Evolutionary conservation across 1,284 basidiomycete species (phyloP).

Genomic region (Cryptococcus sp.): DNA sequence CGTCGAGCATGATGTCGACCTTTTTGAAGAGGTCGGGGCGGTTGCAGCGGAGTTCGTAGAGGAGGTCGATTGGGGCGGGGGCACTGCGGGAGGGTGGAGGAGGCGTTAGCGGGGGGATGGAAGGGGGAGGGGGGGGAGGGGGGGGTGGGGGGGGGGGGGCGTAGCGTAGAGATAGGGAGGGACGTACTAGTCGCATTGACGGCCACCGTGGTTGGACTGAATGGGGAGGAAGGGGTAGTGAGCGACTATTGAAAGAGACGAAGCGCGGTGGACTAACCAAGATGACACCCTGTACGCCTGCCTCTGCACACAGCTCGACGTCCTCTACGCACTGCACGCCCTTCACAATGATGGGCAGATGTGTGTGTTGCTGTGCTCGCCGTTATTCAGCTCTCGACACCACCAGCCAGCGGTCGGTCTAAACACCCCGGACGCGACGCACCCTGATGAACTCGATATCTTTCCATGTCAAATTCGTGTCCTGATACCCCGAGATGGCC

Average conservation of each 20-base stretch:
- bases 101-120: background rate
- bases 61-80: slow-evolving; percentile 49
- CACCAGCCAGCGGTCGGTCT: too few relatives aligned
- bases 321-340: slow-evolving; percentile 57
- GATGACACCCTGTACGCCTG: slow-evolving; percentile 55
- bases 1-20: slow-evolving; percentile 57
- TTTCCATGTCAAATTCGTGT: slow-evolving; percentile 51
- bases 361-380: slow-evolving; percentile 43
- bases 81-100: slow-evolving; percentile 27
- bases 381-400: background rate
- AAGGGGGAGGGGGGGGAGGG: background rate
- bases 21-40: slow-evolving; percentile 53
- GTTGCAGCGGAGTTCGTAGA: slow-evolving; percentile 52
- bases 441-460: slow-evolving; percentile 50
- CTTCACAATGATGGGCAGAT: slow-evolving; percentile 54
- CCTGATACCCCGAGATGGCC: slow-evolving; percentile 55
- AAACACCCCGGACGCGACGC: slow-evolving; percentile 12
- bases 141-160: background rate
- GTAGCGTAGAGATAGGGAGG: too few relatives aligned
- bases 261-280: slow-evolving; percentile 33
- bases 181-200: slow-evolving; percentile 48
- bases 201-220: slow-evolving; percentile 54
- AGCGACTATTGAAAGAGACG: slow-evolving; percentile 16
- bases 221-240: slow-evolving; percentile 29
- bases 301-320: slow-evolving; percentile 53